A percentile compares a stretch with the other conserved stretches of the same genome.
Evolutionary conservation across 805 yeast species (phyloP).

Genomic region (Teunomyces funiuensis): DNA sequence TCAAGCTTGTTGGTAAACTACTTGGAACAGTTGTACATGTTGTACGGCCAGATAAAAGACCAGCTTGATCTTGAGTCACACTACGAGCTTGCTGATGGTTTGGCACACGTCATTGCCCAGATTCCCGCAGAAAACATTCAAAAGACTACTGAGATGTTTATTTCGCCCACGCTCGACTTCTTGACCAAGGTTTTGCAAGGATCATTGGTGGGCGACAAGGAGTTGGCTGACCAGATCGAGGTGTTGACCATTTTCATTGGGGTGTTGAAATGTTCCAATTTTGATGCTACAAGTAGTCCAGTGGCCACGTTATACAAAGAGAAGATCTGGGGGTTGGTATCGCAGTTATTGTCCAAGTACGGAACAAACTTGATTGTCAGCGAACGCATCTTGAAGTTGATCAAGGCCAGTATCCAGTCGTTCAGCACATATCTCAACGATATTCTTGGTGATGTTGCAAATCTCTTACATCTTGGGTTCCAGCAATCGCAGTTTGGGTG

Average conservation of each 20-base stretch:
- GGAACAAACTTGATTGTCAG: slow-evolving; percentile 65
- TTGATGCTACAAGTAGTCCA: slow-evolving; percentile 44
- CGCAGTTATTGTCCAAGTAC: slow-evolving; percentile 48
- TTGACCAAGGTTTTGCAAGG: slow-evolving; percentile 24
- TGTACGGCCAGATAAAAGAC: slow-evolving; percentile 57
- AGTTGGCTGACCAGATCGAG: slow-evolving; percentile 70
- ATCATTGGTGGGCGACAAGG: slow-evolving; percentile 4
- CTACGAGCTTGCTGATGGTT: slow-evolving; percentile 83
- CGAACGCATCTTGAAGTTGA: slow-evolving; percentile 70
- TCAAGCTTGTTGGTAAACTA: slow-evolving; percentile 60
- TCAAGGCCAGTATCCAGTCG: slow-evolving; percentile 64
- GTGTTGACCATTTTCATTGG: slow-evolving; percentile 60
- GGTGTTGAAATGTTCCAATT: slow-evolving; percentile 51
- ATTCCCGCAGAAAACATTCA: slow-evolving; percentile 54
- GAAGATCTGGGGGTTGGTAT: slow-evolving; percentile 57
- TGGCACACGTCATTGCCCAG: slow-evolving; percentile 75
- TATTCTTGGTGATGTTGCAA: slow-evolving; percentile 63
- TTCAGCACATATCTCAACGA: slow-evolving; percentile 57
- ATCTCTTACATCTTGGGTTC: slow-evolving; percentile 68
- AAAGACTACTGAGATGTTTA: slow-evolving; percentile 58
- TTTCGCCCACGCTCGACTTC: slow-evolving; percentile 57
- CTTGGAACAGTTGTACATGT: slow-evolving; percentile 70
- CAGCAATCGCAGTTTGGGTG: slow-evolving; percentile 71
- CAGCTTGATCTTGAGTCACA: slow-evolving; percentile 65
- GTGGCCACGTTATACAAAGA: slow-evolving; percentile 53